These are phyloP conservation scores for Coprinopsis strossmayeri DNA, from an alignment of 768 basidiomycete genomes.

Conservation along the genomic window DNA sequence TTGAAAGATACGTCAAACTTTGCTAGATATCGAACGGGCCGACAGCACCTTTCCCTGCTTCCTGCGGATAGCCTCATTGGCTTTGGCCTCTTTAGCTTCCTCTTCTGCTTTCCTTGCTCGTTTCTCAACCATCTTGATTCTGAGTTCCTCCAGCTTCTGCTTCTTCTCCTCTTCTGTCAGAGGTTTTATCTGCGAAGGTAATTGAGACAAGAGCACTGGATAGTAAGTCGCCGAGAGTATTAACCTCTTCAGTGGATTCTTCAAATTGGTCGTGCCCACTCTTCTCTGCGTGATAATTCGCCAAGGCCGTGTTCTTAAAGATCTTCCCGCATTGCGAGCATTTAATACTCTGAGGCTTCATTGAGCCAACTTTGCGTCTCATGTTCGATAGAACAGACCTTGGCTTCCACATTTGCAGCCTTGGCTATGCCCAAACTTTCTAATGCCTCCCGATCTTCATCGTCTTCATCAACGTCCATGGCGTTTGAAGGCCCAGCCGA, in stretches of 20 bases:
- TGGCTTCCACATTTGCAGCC: constrained; percentile 45
- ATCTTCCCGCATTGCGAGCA: constrained; percentile 81
- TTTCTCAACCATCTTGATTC: constrained; percentile 75
- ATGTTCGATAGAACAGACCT: constrained; percentile 33
- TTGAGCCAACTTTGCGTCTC: not conserved
- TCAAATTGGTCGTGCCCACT: constrained; percentile 95
- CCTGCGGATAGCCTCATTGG: constrained; percentile 73
- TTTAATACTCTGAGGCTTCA: constrained; percentile 60
- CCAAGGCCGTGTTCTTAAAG: constrained; percentile 81
- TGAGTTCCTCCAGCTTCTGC: constrained; percentile 71
- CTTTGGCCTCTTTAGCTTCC: constrained; percentile 66
- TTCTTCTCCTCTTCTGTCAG: constrained; percentile 93
- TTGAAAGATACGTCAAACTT: not conserved
- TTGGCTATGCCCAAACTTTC: constrained; percentile 38
- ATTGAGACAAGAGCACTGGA: not conserved
- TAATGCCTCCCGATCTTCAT: constrained; percentile 66
- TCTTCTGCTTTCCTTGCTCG: constrained; percentile 63
- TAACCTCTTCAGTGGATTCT: constrained; percentile 89
- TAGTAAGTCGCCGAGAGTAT: not conserved
- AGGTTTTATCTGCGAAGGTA: constrained; percentile 66
- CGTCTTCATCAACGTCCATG: constrained; percentile 61
- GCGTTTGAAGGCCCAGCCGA: constrained; percentile 20
- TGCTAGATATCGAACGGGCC: not conserved
- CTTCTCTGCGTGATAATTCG: constrained; percentile 91
- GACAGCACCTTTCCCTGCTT: constrained; percentile 71